Evolutionary conservation across 352 stramenopile genomes (phyloP).

Genomic region (Phytopythium cucurbitacearum): DNA sequence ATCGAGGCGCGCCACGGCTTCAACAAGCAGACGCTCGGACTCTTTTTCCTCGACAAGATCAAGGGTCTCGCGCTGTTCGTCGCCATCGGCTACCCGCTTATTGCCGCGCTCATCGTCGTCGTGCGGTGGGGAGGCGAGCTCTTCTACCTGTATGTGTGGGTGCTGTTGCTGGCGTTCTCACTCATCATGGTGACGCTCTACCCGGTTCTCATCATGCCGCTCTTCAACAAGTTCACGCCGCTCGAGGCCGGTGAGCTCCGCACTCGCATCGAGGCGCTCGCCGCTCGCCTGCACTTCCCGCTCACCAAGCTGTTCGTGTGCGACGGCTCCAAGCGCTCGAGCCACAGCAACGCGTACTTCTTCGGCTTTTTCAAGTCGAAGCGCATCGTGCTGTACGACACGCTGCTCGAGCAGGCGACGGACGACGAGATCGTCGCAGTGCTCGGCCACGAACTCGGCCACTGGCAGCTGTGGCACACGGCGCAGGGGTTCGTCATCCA

Average conservation of each 20-base stretch:
- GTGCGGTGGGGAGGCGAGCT: conserved; percentile 66
- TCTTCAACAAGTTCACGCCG: conserved; percentile 96
- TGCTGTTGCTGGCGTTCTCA: conserved; percentile 92
- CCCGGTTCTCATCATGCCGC: conserved; percentile 94
- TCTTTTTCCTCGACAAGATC: conserved; percentile 96
- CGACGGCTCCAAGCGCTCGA: conserved; percentile 95
- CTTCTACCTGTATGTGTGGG: conserved; percentile 94
- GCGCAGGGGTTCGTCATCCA: conserved; percentile 92
- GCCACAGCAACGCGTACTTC: conserved; percentile 89
- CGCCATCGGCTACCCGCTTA: conserved; percentile 69
- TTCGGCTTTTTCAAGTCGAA: conserved; percentile 97
- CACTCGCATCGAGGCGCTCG: conserved; percentile 90
- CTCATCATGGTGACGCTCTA: conserved; percentile 96
- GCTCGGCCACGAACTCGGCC: conserved; percentile 94
- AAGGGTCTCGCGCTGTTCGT: conserved; percentile 90
- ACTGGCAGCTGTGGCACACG: conserved; percentile 97
- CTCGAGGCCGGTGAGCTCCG: conserved; percentile 89
- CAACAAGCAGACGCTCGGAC: conserved; percentile 94
- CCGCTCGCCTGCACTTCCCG: conserved; percentile 89
- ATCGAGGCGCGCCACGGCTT: conserved; percentile 97
- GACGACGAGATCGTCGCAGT: conserved; percentile 95
- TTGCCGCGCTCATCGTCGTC: conserved; percentile 57
- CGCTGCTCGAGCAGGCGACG: conserved; percentile 91
- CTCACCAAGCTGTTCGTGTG: conserved; percentile 97
- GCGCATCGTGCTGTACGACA: conserved; percentile 97